Evolutionary conservation across 2,329 filamentous ascomycete species (phyloP).

Genomic region (Aspergillus tanneri): DNA sequence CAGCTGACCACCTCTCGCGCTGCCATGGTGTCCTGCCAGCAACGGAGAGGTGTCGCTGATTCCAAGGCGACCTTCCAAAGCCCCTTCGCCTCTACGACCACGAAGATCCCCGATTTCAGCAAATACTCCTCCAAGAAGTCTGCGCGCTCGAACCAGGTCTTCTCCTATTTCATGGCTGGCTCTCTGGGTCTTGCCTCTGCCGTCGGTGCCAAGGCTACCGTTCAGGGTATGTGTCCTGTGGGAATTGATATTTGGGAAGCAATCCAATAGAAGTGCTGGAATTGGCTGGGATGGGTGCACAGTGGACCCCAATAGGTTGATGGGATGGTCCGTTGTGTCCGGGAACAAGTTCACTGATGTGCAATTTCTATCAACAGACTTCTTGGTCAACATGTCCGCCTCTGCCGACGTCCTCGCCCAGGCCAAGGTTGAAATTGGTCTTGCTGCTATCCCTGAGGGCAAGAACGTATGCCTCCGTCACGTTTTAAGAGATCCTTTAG

Average conservation of each 20-base stretch:
- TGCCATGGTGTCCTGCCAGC: conserved; percentile 43
- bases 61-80: conserved; percentile 48
- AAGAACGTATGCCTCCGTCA: conserved; percentile 76
- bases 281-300: neutral
- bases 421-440: conserved; percentile 98
- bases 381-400: conserved; percentile 99
- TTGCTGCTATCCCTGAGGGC: conserved; percentile 90
- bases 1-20: conserved; percentile 45
- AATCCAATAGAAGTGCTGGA: conserved; percentile 1
- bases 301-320: neutral
- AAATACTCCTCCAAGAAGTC: conserved; percentile 75
- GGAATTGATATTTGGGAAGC: conserved; percentile 9
- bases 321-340: neutral
- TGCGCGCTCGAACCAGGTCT: conserved; percentile 75
- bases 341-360: conserved; percentile 22
- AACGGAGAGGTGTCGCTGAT: conserved; percentile 40
- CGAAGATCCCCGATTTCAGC: conserved; percentile 82
- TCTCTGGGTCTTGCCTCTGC: conserved; percentile 88
- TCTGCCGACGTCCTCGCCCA: conserved; percentile 98
- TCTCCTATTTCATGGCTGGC: conserved; percentile 98
- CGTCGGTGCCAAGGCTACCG: conserved; percentile 93
- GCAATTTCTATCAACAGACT: conserved; percentile 63
- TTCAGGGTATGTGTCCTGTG: conserved; percentile 73
- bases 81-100: conserved; percentile 60
- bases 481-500: no score